Conservation (phyloP, 306 rosid species). For the Prunus davidiana region DNA sequence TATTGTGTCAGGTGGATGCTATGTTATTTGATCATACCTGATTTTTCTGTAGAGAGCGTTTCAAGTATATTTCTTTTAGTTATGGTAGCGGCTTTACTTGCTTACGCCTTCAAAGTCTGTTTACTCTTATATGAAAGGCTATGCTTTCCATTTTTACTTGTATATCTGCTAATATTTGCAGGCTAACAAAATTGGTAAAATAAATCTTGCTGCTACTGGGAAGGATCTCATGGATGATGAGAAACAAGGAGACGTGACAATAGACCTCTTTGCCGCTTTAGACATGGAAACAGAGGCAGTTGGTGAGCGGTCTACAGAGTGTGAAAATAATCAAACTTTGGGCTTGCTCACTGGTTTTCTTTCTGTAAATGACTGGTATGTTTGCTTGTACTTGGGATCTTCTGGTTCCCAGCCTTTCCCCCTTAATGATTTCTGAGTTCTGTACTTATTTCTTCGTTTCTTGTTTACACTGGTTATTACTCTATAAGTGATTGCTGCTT, state of each 20-base stretch:
- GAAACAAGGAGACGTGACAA: slow-evolving; percentile 84
- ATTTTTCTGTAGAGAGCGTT: not conserved
- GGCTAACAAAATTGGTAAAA: slow-evolving; percentile 94
- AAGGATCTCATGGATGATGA: slow-evolving; percentile 98
- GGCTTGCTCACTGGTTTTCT: slow-evolving; percentile 96
- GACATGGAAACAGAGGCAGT: slow-evolving; percentile 79
- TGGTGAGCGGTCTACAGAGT: slow-evolving; percentile 72
- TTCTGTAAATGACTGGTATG: slow-evolving; percentile 90
- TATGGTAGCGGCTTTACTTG: not conserved
- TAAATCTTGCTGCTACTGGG: slow-evolving; percentile 96
- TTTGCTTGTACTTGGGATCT: not conserved
- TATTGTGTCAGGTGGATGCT: not conserved
- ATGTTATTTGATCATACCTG: not conserved
- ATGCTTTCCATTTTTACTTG: not conserved
- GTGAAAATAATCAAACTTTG: slow-evolving; percentile 81
- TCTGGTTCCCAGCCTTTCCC: not conserved
- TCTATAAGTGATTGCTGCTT: not conserved
- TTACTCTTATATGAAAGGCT: not conserved
- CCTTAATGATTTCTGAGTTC: not conserved
- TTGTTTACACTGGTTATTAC: not conserved
- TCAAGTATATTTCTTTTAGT: not conserved
- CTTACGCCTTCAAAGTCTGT: slow-evolving; percentile 13
- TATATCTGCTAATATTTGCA: slow-evolving; percentile 29
- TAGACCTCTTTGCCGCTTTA: slow-evolving; percentile 81
- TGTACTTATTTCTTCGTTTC: not conserved